Base-by-base conservation (phyloP, 2,329 filamentous ascomycete genomes). In the Colletotrichum orbiculare region DNA sequence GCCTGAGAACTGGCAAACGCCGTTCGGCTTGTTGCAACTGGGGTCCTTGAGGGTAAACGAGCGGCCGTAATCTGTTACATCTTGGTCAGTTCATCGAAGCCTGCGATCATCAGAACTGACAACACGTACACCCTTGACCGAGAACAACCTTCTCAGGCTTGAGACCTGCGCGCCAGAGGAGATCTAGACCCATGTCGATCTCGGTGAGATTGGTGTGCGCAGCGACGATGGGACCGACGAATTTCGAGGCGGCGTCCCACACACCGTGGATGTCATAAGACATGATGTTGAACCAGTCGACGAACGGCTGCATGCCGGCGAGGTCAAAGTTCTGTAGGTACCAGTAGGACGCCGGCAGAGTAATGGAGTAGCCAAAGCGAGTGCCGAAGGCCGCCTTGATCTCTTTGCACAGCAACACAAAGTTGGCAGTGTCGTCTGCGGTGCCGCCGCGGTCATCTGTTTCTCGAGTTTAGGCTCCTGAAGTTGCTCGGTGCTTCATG, bases 191-290 rank as follows among this genome's bases (percentile, higher is more conserved):
- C 0, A 66, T n/a, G 1, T 82, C 67, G 37, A 84, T 83, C 66
- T 84, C 81, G 3, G 81, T 82, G 2, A 84, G 59, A 66, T 85
- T 83, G 1, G 82, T 83, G 62, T 85, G 83, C 0, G 74, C 69
- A 12, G 73, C 65, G 5, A 78, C 70, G 11, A 71, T 72, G 0
- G 72, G 47, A 1, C 80, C 81, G 11, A 71, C 69, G 4, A 37
- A 76, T 10, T 68, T 50, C 41, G 67, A 60, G 2, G 55, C 52
- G 3, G 33, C 15, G 57, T 83, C 79, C 80, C 80, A 83, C 1
- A 71, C 55, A 3, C 81, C 82, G 60, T 82, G 54, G 10, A 43
- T 4, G 52, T 54, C 37, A 12, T 58, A 38, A n/a, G 34, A 4
- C 66, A 71, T 68, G 47, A 71, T 33, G 34, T 72, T 73, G 49